Evolutionary conservation across 116 monocot species (phyloP), one percentile per base, ranked within the genome.

Genomic region (Papilionanthe hybrid): DNA sequence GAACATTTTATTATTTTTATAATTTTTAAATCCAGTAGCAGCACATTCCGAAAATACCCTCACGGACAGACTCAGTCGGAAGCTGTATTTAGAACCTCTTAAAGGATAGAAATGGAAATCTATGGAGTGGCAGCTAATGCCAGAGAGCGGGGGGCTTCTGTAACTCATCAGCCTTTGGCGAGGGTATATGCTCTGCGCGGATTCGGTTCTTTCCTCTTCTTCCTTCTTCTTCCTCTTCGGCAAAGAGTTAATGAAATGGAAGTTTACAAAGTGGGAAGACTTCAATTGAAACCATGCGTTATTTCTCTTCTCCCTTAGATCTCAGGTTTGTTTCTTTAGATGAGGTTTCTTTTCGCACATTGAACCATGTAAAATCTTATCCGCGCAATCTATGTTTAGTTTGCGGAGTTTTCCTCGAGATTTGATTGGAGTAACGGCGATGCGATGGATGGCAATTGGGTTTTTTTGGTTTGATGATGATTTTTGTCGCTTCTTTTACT

Each of bases 151-250:
- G 65, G n/a, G 47, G 66, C 69, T 63, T 53, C 63, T 20, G 79
- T 9, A 72, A 63, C 63, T 63, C 15, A 32, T 20, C 15, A 6
- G 71, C 12, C 30, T 8, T 27, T 3, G 49, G 58, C 25, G 13
- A 37, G 10, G 75, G 89, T 57, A 89, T 86, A 89, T 89, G 68
- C 86, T 55, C 19, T 77, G 84, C 82, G 77, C 75, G 79, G 82
- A 86, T 86, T 81, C 88, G n/a, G 80, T 69, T 86, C 81, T 75
- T 58, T 60, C 60, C 0, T 60, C 22, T 22, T 20, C 7, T 23
- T 25, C 5, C 32, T n/a, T 69, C 9, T 63, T 18, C 47, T n/a
- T 69, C 9, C 49, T 18, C 47, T 18, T 15, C 48, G 0, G 48
- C 13, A 49, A 49, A 49, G 49, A 53, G 53, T 53, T 15, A 53